These are phyloP conservation scores for Calamus simplicifolius DNA, from an alignment of 176 grass and related monocot genomes.

Conservation along the genomic window DNA sequence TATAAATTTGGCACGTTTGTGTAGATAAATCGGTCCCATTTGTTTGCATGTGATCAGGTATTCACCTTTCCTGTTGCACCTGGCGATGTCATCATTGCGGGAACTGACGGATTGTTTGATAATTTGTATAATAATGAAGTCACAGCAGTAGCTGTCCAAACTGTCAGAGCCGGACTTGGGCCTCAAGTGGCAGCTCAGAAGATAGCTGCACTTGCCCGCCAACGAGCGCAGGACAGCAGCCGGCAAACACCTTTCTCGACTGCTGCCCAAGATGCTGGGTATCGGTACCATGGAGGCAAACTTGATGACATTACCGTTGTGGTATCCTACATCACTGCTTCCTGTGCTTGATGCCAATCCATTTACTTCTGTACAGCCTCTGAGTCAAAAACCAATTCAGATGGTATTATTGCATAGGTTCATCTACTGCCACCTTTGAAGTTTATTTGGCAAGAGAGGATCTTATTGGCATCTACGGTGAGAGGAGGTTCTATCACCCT, in stretches of 20 bases:
- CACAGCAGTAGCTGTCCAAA: slow-evolving; percentile 68
- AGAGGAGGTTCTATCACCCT: no score
- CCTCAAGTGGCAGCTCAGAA: slow-evolving; percentile 78
- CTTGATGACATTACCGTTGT: slow-evolving; percentile 92
- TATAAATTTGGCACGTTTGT: no score
- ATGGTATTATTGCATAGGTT: no score
- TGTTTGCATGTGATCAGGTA: slow-evolving; percentile 26
- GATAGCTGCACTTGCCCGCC: slow-evolving; percentile 79
- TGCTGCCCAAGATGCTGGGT: slow-evolving; percentile 91
- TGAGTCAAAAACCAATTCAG: no score
- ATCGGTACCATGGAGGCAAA: slow-evolving; percentile 86
- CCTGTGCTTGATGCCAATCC: neutral
- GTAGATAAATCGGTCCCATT: no score
- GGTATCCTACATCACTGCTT: slow-evolving; percentile 52
- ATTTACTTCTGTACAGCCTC: no score
- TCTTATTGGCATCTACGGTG: no score
- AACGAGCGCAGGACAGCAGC: slow-evolving; percentile 74
- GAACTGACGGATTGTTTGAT: slow-evolving; percentile 91
- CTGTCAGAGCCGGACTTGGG: slow-evolving; percentile 45
- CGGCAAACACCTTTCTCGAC: slow-evolving; percentile 76
- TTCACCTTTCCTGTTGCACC: slow-evolving; percentile 58
- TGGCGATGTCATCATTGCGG: slow-evolving; percentile 81
- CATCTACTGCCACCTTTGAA: no score
- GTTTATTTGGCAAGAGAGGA: no score
- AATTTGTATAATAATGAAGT: slow-evolving; percentile 87